Base-by-base conservation (phyloP, 257 asterid species). In the Scutellaria minor region DNA sequence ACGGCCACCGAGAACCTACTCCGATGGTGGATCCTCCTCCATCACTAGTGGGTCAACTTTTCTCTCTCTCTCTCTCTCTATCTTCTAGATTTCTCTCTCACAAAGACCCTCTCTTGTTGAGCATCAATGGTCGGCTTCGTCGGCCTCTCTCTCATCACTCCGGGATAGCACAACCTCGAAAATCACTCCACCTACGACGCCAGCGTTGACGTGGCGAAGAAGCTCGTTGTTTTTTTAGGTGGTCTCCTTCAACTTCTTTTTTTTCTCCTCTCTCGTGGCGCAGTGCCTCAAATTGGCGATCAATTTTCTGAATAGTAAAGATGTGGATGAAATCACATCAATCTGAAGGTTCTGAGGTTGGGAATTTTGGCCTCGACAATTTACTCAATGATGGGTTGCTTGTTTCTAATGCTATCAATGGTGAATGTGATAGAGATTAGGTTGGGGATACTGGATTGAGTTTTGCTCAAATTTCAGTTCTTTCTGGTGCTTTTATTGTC, bases 321-420 rank as follows among this genome's bases (percentile, higher is more conserved):
- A 93, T 24, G 95, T 82, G 69, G 91, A 88, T 45, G 96, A 89
- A 62, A 82, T 86, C 10, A 89, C 57, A 92, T 93, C 54, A 93
- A 84, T 71, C 2, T 70, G 22, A 85, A 66, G 82, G 89, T 90
- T 42, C 71, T 93, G 78, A 80, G 88, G 68, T 81, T 84, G 31
- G 98, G 98, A 24, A 91, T 93, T 96, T 20, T 91, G 86, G 97
- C 82, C 1, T 89, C 96, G 0, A 97, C 98, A 0, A 39, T 86
- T 0, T 96, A 96, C 1, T 91, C 98, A 7, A 95, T 93, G 27
- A 76, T 91, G 89, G 97, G 97, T 1, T 91, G 98, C 84, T n/a
- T 94, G n/a, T 91, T 94, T 68, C 47, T 94, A 65, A 84, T 91
- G 96, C 83, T 94, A 63, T 89, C 98, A 1, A 91, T 94, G 97